Evolutionary conservation across 495 filamentous ascomycete genomes (phyloP).

Genomic region (Halenospora varia): DNA sequence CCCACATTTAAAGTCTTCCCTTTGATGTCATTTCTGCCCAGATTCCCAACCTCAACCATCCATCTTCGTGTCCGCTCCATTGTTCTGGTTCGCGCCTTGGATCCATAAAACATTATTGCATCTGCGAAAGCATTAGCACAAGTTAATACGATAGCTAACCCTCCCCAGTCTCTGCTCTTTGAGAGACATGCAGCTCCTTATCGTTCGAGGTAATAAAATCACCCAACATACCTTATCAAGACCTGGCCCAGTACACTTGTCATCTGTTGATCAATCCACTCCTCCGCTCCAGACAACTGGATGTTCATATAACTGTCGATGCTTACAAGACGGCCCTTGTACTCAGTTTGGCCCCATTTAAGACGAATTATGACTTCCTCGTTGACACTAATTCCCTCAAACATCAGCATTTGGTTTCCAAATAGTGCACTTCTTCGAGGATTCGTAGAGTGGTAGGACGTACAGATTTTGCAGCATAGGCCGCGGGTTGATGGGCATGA

Average conservation of each 20-base stretch:
- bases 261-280: slow-evolving; percentile 85
- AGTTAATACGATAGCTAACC: background rate
- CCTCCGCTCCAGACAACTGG: slow-evolving; percentile 82
- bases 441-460: slow-evolving; percentile 28
- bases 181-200: background rate
- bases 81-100: slow-evolving; percentile 59
- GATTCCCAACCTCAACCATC: slow-evolving; percentile 47
- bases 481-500: slow-evolving; percentile 85
- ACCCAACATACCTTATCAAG: slow-evolving; percentile 68
- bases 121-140: slow-evolving; percentile 35
- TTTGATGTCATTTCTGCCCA: background rate
- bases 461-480: slow-evolving; percentile 86
- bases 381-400: slow-evolving; percentile 64
- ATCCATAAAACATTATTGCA: slow-evolving; percentile 98
- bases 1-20: background rate
- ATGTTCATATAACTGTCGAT: slow-evolving; percentile 99
- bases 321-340: slow-evolving; percentile 85
- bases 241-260: slow-evolving; percentile 84
- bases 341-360: slow-evolving; percentile 97
- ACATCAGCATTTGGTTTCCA: background rate
- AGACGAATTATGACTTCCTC: slow-evolving; percentile 84
- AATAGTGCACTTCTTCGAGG: background rate
- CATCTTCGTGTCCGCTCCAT: slow-evolving; percentile 56
- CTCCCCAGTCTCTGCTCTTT: background rate
- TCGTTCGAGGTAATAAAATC: too few relatives aligned